Evolutionary conservation across 495 filamentous ascomycete species (phyloP).

Genomic region (Penicillium bialowiezense): DNA sequence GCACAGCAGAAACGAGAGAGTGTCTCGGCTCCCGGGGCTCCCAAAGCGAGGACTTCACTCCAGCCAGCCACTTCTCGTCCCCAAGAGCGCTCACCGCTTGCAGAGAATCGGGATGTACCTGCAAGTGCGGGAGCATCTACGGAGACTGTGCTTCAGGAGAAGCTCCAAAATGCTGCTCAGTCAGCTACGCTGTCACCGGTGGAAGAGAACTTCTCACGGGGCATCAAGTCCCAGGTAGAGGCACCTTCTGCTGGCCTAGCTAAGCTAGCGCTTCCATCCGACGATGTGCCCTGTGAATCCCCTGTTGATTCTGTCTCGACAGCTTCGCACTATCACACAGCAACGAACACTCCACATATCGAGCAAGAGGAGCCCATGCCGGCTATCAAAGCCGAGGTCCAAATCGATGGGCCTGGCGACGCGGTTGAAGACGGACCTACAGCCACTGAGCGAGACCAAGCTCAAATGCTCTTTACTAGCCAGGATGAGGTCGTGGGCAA

Average conservation of each 20-base stretch:
- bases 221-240: slow-evolving; percentile 19
- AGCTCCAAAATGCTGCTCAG: slow-evolving; percentile 16
- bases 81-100: slow-evolving; percentile 48
- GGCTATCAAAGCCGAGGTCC: slow-evolving; percentile 16
- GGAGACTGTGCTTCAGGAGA: slow-evolving; percentile 23
- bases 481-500: slow-evolving; percentile 75
- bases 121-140: slow-evolving; percentile 17
- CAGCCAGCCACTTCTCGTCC: slow-evolving; percentile 23
- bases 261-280: slow-evolving; percentile 15
- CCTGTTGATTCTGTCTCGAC: slow-evolving; percentile 38
- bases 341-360: slow-evolving; percentile 40
- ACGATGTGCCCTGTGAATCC: slow-evolving; percentile 24
- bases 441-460: slow-evolving; percentile 62
- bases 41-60: slow-evolving; percentile 25
- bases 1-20: slow-evolving; percentile 28
- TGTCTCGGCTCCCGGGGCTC: slow-evolving; percentile 15
- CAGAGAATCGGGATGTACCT: slow-evolving; percentile 44
- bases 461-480: slow-evolving; percentile 80
- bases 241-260: slow-evolving; percentile 18
- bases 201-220: slow-evolving; percentile 30
- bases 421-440: slow-evolving; percentile 41
- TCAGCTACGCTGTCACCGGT: slow-evolving; percentile 29
- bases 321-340: slow-evolving; percentile 47
- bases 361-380: slow-evolving; percentile 28
- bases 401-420: slow-evolving; percentile 22